phyloP scores from a whole-genome alignment of 192 early-diverging fungal species.

The Coemansia interrupta region DNA sequence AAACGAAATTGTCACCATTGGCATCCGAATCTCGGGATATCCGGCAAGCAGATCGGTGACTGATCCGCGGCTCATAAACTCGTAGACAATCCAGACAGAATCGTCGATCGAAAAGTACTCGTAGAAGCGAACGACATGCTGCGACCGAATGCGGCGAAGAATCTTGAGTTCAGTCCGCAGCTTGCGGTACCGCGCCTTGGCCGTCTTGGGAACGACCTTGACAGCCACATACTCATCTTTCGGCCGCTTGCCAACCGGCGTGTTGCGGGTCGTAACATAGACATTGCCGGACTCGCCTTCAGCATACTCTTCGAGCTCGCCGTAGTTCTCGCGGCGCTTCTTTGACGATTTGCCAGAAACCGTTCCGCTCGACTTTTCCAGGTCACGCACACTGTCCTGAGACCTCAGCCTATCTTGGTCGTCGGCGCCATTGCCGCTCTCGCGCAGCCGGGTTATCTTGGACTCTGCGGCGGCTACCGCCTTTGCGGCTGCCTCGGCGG shows the following conservation, averaged over 20 bases:
- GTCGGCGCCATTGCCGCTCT: constrained; percentile 7
- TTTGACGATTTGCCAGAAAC: constrained; percentile 35
- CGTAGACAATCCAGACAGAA: constrained; percentile 56
- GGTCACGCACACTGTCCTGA: constrained; percentile 16
- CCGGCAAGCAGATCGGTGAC: constrained; percentile 52
- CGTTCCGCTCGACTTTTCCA: constrained; percentile 12
- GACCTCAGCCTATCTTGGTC: not conserved
- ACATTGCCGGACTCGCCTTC: constrained; percentile 55
- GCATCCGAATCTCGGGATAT: constrained; percentile 51
- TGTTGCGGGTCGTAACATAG: constrained; percentile 37
- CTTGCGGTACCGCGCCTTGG: constrained; percentile 50
- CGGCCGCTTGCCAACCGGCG: constrained; percentile 29
- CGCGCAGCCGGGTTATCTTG: not conserved
- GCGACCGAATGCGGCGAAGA: constrained; percentile 47
- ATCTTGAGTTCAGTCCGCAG: constrained; percentile 52
- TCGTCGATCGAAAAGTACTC: constrained; percentile 54
- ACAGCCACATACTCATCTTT: constrained; percentile 48
- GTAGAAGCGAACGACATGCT: constrained; percentile 53
- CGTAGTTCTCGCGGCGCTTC: constrained; percentile 51
- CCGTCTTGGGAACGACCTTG: constrained; percentile 50
- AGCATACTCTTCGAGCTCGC: constrained; percentile 53
- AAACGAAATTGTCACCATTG: constrained; percentile 35
- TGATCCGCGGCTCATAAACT: constrained; percentile 54
- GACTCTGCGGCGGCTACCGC: constrained; percentile 20
- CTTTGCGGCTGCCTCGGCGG: constrained; percentile 28